Evolutionary conservation across 495 filamentous ascomycete genomes (phyloP).

Genomic region (Neurospora tetrasperma): DNA sequence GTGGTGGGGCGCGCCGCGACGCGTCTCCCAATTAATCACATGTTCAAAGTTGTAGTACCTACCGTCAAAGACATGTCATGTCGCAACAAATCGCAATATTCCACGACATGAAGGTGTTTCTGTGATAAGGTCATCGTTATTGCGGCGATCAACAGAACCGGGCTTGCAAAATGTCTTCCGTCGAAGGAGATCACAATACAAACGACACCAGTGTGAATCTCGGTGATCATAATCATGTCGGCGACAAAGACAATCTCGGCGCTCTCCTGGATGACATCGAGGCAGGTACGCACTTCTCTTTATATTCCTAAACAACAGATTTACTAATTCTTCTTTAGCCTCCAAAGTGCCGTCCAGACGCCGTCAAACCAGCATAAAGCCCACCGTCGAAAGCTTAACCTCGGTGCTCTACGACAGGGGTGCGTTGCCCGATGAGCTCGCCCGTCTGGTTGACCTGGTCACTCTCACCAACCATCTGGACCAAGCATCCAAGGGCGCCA

Average conservation of each 20-base stretch:
- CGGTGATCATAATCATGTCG: neutral
- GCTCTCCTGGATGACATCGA: constrained; percentile 19
- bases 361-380: constrained; percentile 32
- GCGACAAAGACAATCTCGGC: constrained; percentile 9
- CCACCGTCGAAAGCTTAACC: constrained; percentile 37
- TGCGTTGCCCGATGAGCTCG: constrained; percentile 48
- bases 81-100: neutral
- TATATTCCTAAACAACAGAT: neutral
- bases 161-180: neutral
- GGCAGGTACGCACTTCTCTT: constrained; percentile 12
- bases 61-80: neutral
- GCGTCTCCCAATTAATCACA: neutral
- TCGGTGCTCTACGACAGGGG: constrained; percentile 54
- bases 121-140: neutral
- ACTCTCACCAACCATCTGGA: constrained; percentile 60
- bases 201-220: neutral
- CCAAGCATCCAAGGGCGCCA: constrained; percentile 54
- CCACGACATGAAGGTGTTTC: neutral
- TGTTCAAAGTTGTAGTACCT: neutral
- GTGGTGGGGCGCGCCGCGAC: neutral
- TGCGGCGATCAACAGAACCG: neutral
- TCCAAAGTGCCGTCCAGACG: constrained; percentile 41
- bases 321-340: constrained; percentile 24
- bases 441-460: constrained; percentile 54
- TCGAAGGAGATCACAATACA: neutral